phyloP scores from a whole-genome alignment of 2,329 filamentous ascomycete species.

The Scedosporium boydii region DNA sequence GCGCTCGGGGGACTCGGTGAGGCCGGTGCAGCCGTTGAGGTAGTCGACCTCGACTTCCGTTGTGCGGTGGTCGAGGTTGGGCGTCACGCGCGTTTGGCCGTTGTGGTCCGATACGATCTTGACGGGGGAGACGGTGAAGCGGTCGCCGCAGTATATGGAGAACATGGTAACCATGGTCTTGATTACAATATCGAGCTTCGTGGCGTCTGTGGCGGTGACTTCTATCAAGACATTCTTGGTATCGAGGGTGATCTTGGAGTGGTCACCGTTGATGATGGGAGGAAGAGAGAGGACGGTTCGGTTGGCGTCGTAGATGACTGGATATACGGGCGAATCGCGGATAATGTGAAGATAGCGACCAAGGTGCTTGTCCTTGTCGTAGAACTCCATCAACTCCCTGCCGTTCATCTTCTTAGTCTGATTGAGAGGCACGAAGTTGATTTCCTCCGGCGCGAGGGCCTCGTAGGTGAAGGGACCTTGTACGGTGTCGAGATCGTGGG shows the following conservation, averaged over 20 bases:
- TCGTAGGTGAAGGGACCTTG: conserved; percentile 96
- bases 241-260: conserved; percentile 87
- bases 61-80: conserved; percentile 66
- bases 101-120: conserved; percentile 92
- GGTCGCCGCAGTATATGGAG: conserved; percentile 77
- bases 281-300: conserved; percentile 83
- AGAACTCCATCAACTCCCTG: conserved; percentile 86
- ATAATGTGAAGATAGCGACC: conserved; percentile 91
- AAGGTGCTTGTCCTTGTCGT: conserved; percentile 89
- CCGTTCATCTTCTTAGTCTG: conserved; percentile 82
- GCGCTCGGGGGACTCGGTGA: conserved; percentile 62
- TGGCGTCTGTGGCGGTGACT: conserved; percentile 90
- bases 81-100: conserved; percentile 68
- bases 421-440: conserved; percentile 85
- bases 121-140: conserved; percentile 88
- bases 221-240: conserved; percentile 96
- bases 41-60: conserved; percentile 84
- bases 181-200: conserved; percentile 91
- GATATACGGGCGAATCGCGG: conserved; percentile 85
- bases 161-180: conserved; percentile 98
- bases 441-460: conserved; percentile 80
- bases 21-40: conserved; percentile 85
- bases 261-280: conserved; percentile 95
- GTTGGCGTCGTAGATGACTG: conserved; percentile 88
- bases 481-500: conserved; percentile 89